These are phyloP conservation scores for Kodamaea suecica DNA, from an alignment of 1,139 yeast species.

Conservation along the genomic window DNA sequence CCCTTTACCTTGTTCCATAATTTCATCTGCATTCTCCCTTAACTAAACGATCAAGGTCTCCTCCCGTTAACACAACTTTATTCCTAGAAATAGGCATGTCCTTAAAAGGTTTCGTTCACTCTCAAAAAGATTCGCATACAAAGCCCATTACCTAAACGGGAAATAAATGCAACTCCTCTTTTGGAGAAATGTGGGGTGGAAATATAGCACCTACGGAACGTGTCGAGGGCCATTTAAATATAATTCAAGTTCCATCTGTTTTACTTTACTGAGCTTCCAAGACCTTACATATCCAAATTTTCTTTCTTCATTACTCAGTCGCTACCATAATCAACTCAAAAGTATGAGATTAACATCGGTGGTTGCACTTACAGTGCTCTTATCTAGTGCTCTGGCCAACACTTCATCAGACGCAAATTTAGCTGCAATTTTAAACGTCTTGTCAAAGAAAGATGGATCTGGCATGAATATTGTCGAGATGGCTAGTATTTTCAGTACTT, in stretches of 20 bases:
- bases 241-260: too few species aligned
- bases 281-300: too few species aligned
- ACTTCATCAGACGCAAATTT: slow-evolving; percentile 8
- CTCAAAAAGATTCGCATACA: neutral
- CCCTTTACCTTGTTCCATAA: too few species aligned
- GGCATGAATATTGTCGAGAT: too few species aligned
- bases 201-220: too few species aligned
- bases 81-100: neutral
- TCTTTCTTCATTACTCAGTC: neutral
- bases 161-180: neutral
- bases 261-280: too few species aligned
- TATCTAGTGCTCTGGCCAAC: slow-evolving; percentile 13
- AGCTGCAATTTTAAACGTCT: neutral
- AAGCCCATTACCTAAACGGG: neutral
- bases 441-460: slow-evolving; percentile 2
- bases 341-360: slow-evolving; percentile 7
- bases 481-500: too few species aligned
- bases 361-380: slow-evolving; percentile 15
- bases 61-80: neutral
- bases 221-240: too few species aligned
- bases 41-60: too few species aligned
- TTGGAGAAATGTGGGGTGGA: too few species aligned
- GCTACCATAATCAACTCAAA: neutral
- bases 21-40: too few species aligned
- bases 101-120: neutral